Evolutionary conservation across 257 asterid genomes (phyloP).

Genomic region (Solanum peruvianum): DNA sequence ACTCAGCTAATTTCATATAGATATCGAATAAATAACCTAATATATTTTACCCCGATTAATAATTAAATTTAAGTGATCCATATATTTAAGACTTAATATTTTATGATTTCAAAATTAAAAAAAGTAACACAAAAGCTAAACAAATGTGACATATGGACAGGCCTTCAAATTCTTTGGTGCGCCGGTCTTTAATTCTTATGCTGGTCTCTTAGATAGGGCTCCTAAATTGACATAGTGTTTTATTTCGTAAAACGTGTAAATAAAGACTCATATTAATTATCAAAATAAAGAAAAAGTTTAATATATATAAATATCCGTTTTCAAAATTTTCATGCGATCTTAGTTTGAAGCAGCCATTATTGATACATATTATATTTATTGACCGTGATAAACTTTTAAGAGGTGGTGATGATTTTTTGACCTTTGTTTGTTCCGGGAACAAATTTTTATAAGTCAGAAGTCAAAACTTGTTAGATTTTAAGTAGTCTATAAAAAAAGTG

Average conservation of each 20-base stretch:
- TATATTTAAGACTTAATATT: neutral
- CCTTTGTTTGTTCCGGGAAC: fast-evolving
- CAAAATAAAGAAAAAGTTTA: fast-evolving
- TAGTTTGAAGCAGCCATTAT: neutral
- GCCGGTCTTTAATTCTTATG: neutral
- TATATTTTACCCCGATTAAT: neutral
- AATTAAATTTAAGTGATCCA: neutral
- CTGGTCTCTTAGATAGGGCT: neutral
- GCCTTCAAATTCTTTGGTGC: neutral
- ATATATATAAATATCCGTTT: neutral
- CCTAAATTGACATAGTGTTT: neutral
- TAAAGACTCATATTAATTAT: neutral
- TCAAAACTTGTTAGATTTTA: neutral
- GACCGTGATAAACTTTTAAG: neutral
- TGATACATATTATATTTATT: neutral
- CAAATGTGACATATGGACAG: neutral
- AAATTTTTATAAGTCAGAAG: neutral
- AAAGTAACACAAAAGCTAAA: neutral
- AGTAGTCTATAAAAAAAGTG: neutral
- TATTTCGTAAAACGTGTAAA: neutral
- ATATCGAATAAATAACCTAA: fast-evolving
- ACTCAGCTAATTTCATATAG: neutral
- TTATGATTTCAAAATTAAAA: neutral
- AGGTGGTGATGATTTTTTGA: neutral
- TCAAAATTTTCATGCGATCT: fast-evolving